Evolutionary conservation across 306 rosid genomes (phyloP), one percentile per base, ranked within the genome.

Genomic region (Corylus americana): DNA sequence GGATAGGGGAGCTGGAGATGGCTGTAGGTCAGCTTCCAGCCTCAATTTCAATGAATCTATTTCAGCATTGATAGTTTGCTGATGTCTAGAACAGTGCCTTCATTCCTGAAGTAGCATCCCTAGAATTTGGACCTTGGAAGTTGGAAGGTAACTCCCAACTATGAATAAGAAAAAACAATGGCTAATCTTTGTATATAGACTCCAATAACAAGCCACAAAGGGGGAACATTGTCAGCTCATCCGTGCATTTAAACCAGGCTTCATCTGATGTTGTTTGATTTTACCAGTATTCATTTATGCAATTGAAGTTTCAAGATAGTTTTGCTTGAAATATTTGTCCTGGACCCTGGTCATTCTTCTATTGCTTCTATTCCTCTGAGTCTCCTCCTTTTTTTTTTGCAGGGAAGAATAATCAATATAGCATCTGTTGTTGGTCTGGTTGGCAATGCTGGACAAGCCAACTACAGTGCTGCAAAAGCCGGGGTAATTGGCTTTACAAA

Each of bases 391-490:
- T 22, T 22, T 18, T 81, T 82, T 62, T 76, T 83, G 64, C 93
- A 95, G 98, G 98, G 98, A 80, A 91, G 98, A 89, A 91, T 95
- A 62, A 84, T 95, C 89, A 95, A 95, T 84, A 88, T 95, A 80
- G 86, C 98, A 81, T 95, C 98, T 7, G 98, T 95, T 83, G 98
- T 92, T 80, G 98, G 98, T 80, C 90, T 90, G 25, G 91, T 92
- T 82, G 98, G 98, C 79, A 92, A 92, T 77, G 92, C 72, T 70
- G 98, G 98, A 78, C 98, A 95, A 91, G 96, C 97, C 82, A 95
- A 95, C 83, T 95, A 92, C 75, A 91, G 98, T 89, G 98, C 98
- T 72, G 98, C 98, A 68, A 95, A 95, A 85, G 98, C 98, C 37
- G 98, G 98, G 82, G 98, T 95, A 55, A 95, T 95, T 85, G 98